Conservation (phyloP, 169 alveolate genomes). For the Babesia gibsoni region DNA sequence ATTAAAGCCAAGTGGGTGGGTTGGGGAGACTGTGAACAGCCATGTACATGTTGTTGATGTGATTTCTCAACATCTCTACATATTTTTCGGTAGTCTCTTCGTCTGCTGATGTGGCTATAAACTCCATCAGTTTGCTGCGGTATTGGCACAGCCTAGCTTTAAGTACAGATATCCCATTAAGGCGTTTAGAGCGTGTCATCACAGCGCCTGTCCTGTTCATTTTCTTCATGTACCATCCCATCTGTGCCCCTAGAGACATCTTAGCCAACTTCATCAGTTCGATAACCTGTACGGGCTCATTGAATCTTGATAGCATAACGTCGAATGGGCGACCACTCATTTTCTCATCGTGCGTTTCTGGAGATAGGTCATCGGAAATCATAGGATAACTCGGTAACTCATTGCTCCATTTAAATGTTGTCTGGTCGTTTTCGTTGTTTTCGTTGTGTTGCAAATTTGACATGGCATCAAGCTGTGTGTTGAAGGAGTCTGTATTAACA, state of each 20-base stretch:
- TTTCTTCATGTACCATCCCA: conserved; percentile 36
- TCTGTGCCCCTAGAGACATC: conserved; percentile 39
- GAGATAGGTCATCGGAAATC: too few relatives aligned
- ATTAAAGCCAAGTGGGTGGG: background rate
- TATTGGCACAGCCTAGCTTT: conserved; percentile 1
- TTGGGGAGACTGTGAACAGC: conserved; percentile 24
- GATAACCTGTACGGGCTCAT: conserved; percentile 41
- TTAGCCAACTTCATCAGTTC: conserved; percentile 54
- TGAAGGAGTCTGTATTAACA: too few relatives aligned
- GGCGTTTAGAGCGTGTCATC: conserved; percentile 22
- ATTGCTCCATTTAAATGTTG: too few relatives aligned
- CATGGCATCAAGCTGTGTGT: too few relatives aligned
- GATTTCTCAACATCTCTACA: conserved; percentile 4
- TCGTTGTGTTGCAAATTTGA: too few relatives aligned
- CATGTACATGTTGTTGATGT: conserved; percentile 25
- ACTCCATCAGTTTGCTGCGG: conserved; percentile 50
- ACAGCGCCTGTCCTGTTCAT: background rate
- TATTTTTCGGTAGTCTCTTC: background rate
- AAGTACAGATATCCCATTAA: background rate
- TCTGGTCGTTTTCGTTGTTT: too few relatives aligned
- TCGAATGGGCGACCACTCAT: too few relatives aligned
- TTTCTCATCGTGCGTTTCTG: too few relatives aligned
- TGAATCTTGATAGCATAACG: conserved; percentile 5
- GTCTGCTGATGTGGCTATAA: conserved; percentile 35
- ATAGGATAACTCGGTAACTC: too few relatives aligned